Evolutionary conservation across 257 asterid species (phyloP), one percentile per base, ranked within the genome.

Genomic region (Solanum gracilifrons): DNA sequence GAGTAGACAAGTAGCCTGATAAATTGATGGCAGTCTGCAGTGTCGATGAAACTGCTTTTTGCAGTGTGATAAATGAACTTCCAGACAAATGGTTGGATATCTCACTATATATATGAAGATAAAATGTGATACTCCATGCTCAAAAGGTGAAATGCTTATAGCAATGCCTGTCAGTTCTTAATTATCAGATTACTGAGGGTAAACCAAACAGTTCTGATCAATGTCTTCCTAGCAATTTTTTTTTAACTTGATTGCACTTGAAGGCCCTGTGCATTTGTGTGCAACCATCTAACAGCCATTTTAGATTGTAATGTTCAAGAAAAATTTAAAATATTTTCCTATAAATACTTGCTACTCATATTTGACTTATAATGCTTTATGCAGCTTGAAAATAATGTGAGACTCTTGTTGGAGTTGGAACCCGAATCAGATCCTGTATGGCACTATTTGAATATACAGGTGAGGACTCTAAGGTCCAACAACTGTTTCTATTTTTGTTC

Each of bases 381-480:
- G 95, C 89, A 97, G 99, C 99, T 97, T 91, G 99, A 97, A 93
- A 97, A 97, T 91, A 93, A 91, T 27, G 98, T 95, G 90, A 94
- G 99, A 85, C 98, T 95, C 90, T 90, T 97, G 85, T 87, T 94
- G 97, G 99, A 97, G 93, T 97, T 97, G 91, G 99, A 97, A 76
- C 98, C 99, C 16, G 99, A 95, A 88, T 93, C 98, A n/a, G 98
- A 97, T 94, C 99, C 99, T 87, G 95, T 95, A 74, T 94, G 96
- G 94, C 98, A 95, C 91, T 97, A 97, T 94, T 91, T 97, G 88
- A 95, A 90, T 87, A 92, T 95, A 89, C 98, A 97, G 98, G 99
- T 95, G 86, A 88, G 95, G 69, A 48, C 69, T 48, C 18, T 29
- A 27, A 82, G 69, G 68, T 82, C 31, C 85, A 48, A 48, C 85